These are phyloP conservation scores for Daldinia childiae DNA, from an alignment of 495 filamentous ascomycete species.

Conservation along the genomic window DNA sequence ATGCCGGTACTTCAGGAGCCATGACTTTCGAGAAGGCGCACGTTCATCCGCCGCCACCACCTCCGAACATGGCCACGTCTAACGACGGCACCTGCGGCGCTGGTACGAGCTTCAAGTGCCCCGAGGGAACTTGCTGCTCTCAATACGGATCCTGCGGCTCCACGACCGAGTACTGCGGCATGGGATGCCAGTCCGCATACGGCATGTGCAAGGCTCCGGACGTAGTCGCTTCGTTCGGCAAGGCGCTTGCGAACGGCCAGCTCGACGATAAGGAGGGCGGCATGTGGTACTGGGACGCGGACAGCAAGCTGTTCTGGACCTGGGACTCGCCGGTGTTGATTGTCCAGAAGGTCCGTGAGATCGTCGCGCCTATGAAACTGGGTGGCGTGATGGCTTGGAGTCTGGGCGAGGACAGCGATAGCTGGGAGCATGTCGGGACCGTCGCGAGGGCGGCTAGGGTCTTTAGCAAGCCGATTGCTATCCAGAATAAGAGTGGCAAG, in stretches of 20 bases:
- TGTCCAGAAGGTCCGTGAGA: slow-evolving; percentile 64
- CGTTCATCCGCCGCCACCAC: slow-evolving; percentile 41
- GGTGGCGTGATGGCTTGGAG: slow-evolving; percentile 69
- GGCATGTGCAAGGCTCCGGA: slow-evolving; percentile 45
- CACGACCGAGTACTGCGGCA: slow-evolving; percentile 30
- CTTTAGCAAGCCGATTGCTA: neutral
- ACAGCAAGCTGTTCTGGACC: slow-evolving; percentile 67
- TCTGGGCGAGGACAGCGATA: slow-evolving; percentile 66
- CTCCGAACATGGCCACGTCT: slow-evolving; percentile 6
- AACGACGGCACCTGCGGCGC: slow-evolving; percentile 33
- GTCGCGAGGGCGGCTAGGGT: slow-evolving; percentile 31
- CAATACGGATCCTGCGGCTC: slow-evolving; percentile 41
- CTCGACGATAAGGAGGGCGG: slow-evolving; percentile 62
- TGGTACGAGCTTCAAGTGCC: slow-evolving; percentile 4
- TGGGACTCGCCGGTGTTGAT: slow-evolving; percentile 70
- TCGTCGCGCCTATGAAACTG: slow-evolving; percentile 61
- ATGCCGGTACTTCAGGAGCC: slow-evolving; percentile 64
- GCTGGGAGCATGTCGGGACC: slow-evolving; percentile 57
- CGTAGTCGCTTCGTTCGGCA: slow-evolving; percentile 41
- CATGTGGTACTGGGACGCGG: slow-evolving; percentile 67
- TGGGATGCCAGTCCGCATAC: slow-evolving; percentile 38
- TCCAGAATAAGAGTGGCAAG: neutral
- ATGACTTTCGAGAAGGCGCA: slow-evolving; percentile 58
- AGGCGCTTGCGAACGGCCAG: slow-evolving; percentile 58
- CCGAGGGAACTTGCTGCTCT: slow-evolving; percentile 34